Conservation (phyloP, 1,139 yeast species). For the Candida sanyaensis region DNA sequence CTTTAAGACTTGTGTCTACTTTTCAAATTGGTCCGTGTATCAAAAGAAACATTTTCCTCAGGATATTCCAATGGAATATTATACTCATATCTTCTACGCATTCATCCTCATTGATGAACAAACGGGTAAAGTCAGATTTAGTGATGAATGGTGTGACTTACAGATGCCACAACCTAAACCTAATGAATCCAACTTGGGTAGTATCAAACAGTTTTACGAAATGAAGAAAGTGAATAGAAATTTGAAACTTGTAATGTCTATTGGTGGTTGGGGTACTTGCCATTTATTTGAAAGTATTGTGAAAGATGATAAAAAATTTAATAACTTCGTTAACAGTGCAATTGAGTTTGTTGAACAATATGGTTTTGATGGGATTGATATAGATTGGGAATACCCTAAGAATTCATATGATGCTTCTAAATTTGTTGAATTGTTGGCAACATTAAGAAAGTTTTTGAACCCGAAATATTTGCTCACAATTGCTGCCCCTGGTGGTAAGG, state of each 20-base stretch:
- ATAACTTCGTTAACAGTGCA: slow-evolving; percentile 52
- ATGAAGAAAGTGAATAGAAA: slow-evolving; percentile 50
- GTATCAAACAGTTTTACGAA: slow-evolving; percentile 55
- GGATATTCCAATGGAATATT: slow-evolving; percentile 57
- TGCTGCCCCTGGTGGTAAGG: slow-evolving; percentile 74
- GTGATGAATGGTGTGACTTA: slow-evolving; percentile 72
- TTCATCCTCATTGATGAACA: slow-evolving; percentile 60
- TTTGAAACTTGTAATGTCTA: slow-evolving; percentile 65
- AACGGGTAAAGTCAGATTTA: slow-evolving; percentile 54
- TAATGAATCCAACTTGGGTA: slow-evolving; percentile 39
- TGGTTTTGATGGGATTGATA: slow-evolving; percentile 87
- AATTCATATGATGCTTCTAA: slow-evolving; percentile 44
- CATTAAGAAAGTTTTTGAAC: slow-evolving; percentile 41
- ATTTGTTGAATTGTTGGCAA: slow-evolving; percentile 46
- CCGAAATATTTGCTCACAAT: slow-evolving; percentile 50
- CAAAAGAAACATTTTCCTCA: slow-evolving; percentile 60
- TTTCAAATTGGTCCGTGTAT: slow-evolving; percentile 74
- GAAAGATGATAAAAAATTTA: slow-evolving; percentile 33
- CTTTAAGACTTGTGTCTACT: slow-evolving; percentile 35
- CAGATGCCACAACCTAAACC: slow-evolving; percentile 41
- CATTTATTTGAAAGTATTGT: slow-evolving; percentile 52
- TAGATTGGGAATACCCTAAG: slow-evolving; percentile 93
- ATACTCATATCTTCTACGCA: slow-evolving; percentile 78
- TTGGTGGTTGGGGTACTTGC: slow-evolving; percentile 87
- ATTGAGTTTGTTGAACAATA: slow-evolving; percentile 48